A percentile compares a stretch with the other conserved stretches of the same genome.
Conservation (phyloP, 2,329 filamentous ascomycete genomes). For the Mollisia scopiformis region DNA sequence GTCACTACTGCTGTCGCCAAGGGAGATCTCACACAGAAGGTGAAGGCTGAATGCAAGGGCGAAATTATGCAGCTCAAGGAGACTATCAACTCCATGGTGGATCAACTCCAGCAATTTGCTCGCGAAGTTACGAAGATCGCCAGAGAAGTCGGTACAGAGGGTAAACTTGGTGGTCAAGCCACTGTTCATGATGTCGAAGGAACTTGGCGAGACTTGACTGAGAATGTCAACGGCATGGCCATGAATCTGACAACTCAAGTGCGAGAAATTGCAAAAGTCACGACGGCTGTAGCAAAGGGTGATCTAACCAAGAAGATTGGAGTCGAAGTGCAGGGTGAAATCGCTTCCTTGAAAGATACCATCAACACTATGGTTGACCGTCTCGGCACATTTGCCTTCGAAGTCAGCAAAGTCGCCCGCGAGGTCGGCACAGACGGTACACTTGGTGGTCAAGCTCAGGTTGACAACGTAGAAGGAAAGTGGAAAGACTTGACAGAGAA, state of each 20-base stretch:
- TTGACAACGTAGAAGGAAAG: slow-evolving; percentile 94
- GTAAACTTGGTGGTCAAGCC: slow-evolving; percentile 89
- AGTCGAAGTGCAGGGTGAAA: slow-evolving; percentile 91
- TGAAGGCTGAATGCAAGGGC: slow-evolving; percentile 88
- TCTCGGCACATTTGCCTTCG: slow-evolving; percentile 91
- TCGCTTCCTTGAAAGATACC: slow-evolving; percentile 91
- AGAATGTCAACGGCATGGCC: slow-evolving; percentile 97
- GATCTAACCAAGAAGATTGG: slow-evolving; percentile 96
- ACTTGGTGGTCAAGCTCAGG: slow-evolving; percentile 88
- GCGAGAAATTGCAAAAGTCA: slow-evolving; percentile 95
- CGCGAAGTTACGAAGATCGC: slow-evolving; percentile 97
- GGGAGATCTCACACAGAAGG: slow-evolving; percentile 95
- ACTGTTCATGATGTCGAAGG: slow-evolving; percentile 96
- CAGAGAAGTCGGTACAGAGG: slow-evolving; percentile 94
- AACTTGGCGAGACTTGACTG: slow-evolving; percentile 94
- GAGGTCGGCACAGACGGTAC: slow-evolving; percentile 97
- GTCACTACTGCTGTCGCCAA: slow-evolving; percentile 73
- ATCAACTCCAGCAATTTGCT: slow-evolving; percentile 94
- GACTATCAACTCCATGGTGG: slow-evolving; percentile 99
- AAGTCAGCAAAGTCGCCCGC: slow-evolving; percentile 92
- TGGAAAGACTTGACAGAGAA: slow-evolving; percentile 97
- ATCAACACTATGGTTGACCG: slow-evolving; percentile 99
- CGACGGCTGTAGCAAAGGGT: slow-evolving; percentile 90
- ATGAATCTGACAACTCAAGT: slow-evolving; percentile 98
- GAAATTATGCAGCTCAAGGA: slow-evolving; percentile 95